These are phyloP conservation scores for Pythium apleroticum DNA, from an alignment of 352 stramenopile species.

Conservation along the genomic window DNA sequence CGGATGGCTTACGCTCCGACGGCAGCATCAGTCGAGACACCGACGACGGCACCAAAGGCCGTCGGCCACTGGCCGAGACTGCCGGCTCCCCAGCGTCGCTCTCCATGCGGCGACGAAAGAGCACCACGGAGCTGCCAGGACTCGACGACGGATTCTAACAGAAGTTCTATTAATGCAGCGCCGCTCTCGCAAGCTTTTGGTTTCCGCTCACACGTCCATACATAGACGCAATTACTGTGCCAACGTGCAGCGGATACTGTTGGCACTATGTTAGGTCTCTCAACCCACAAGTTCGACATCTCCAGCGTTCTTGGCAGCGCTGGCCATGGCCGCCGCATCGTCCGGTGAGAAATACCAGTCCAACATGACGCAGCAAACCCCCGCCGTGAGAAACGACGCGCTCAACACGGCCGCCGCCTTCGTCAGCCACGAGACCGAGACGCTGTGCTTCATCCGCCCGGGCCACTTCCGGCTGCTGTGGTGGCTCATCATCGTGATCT, in stretches of 20 bases:
- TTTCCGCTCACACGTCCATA: not conserved
- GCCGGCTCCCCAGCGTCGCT: slow-evolving; percentile 13
- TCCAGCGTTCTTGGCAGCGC: too few species aligned
- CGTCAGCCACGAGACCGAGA: not conserved
- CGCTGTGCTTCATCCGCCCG: not conserved
- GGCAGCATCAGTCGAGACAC: slow-evolving; percentile 3
- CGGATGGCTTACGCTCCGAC: slow-evolving; percentile 7
- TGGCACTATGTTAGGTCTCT: too few species aligned
- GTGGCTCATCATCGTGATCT: slow-evolving; percentile 13
- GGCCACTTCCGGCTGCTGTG: not conserved
- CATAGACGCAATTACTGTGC: not conserved
- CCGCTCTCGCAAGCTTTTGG: not conserved
- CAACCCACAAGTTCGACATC: too few species aligned
- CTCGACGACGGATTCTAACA: slow-evolving; percentile 19
- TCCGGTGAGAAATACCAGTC: not conserved
- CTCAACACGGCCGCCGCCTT: not conserved
- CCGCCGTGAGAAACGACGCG: not conserved
- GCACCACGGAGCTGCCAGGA: slow-evolving; percentile 39
- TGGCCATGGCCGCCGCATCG: too few species aligned
- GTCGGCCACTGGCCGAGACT: slow-evolving; percentile 30
- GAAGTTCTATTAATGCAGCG: not conserved
- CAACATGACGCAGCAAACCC: not conserved
- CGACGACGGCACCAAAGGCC: slow-evolving; percentile 4
- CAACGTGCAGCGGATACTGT: too few species aligned
- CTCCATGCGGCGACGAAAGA: slow-evolving; percentile 64